Evolutionary conservation across 2,329 filamentous ascomycete species (phyloP).

Genomic region (Trichoderma koningiopsis): DNA sequence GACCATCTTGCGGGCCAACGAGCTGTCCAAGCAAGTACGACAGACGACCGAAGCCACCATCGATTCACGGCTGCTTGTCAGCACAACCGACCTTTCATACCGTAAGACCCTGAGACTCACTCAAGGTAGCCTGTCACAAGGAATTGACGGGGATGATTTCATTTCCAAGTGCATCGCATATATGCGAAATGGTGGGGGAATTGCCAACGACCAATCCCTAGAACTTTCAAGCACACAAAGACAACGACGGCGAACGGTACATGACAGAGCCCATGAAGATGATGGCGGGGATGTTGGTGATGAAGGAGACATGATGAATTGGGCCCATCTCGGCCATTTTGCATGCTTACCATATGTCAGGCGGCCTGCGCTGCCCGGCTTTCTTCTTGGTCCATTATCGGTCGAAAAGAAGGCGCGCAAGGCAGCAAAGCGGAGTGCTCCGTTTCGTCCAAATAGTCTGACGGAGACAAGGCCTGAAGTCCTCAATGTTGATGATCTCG

Average conservation of each 20-base stretch:
- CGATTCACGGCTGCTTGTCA: conserved; percentile 84
- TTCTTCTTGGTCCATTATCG: conserved; percentile 85
- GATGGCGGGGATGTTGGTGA: conserved; percentile 65
- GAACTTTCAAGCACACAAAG: conserved; percentile 55
- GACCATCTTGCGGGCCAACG: conserved; percentile 67
- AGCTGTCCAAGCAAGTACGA: conserved; percentile 67
- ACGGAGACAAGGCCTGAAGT: conserved; percentile 77
- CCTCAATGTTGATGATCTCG: conserved; percentile 71
- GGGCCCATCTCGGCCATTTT: conserved; percentile 78
- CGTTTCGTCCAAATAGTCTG: conserved; percentile 68
- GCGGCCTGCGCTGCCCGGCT: conserved; percentile 77
- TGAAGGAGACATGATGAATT: conserved; percentile 78
- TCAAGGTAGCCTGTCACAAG: conserved; percentile 70
- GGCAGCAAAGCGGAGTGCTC: conserved; percentile 68
- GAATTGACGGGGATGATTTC: conserved; percentile 88
- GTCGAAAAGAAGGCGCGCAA: conserved; percentile 82
- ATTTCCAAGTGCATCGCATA: conserved; percentile 86
- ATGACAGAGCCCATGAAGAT: conserved; percentile 47
- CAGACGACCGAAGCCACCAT: conserved; percentile 90
- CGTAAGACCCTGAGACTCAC: conserved; percentile 76
- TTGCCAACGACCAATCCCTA: conserved; percentile 52
- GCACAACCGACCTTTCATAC: conserved; percentile 75
- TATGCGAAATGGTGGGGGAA: conserved; percentile 71
- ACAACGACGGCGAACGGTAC: conserved; percentile 42
- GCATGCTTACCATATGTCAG: conserved; percentile 73